phyloP scores from a whole-genome alignment of 305 asterid species.

The Fraxinus nigra region DNA sequence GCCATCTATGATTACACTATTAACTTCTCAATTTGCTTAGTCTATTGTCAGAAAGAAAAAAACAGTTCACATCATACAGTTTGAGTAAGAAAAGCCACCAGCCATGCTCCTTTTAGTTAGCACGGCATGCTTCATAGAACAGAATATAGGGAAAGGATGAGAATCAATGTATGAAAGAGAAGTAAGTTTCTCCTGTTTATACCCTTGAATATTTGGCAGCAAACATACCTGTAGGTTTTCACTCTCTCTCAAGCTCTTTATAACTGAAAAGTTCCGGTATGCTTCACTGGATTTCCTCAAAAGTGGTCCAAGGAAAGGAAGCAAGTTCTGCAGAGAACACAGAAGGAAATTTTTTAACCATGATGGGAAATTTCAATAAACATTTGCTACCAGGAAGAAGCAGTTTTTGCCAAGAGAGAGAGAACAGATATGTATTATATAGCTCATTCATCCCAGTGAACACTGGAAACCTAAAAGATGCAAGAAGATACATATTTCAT shows the following conservation, averaged over 20 bases:
- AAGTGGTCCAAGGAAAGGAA: slow-evolving; percentile 94
- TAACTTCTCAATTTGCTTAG: not conserved
- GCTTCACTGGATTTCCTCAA: slow-evolving; percentile 91
- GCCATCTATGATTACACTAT: not conserved
- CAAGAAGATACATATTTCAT: slow-evolving; percentile 2
- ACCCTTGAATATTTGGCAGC: slow-evolving; percentile 2
- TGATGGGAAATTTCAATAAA: not conserved
- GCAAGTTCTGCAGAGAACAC: slow-evolving; percentile 67
- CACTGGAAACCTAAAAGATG: not conserved
- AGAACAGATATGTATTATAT: slow-evolving; percentile 10
- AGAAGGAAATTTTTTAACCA: slow-evolving; percentile 13
- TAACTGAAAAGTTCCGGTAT: slow-evolving; percentile 69
- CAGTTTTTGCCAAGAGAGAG: slow-evolving; percentile 12
- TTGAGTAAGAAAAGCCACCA: not conserved
- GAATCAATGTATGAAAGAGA: not conserved
- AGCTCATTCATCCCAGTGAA: slow-evolving; percentile 10
- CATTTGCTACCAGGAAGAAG: slow-evolving; percentile 1
- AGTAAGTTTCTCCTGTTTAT: slow-evolving; percentile 7
- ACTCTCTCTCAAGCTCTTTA: slow-evolving; percentile 87
- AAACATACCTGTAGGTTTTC: slow-evolving; percentile 84
- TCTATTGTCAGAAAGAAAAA: not conserved
- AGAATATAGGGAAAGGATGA: not conserved
- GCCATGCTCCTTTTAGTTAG: not conserved
- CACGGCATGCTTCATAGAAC: not conserved
- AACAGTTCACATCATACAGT: not conserved